A percentile compares a stretch with the other conserved stretches of the same genome.
Conservation (phyloP, 2,329 filamentous ascomycete species). For the Helicocarpus griseus region DNA sequence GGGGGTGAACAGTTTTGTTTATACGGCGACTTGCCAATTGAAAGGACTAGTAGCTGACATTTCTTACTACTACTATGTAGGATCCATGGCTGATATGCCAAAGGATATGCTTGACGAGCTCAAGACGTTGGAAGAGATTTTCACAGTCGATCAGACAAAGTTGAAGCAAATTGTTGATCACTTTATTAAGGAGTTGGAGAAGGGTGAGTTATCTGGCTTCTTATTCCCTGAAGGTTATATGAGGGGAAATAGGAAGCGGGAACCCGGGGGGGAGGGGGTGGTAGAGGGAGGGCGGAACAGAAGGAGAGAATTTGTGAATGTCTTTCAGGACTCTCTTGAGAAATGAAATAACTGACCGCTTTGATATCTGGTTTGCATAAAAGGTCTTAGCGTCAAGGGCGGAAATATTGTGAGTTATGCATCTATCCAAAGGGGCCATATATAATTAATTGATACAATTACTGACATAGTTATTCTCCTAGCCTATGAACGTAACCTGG, state of each 20-base stretch:
- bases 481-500: constrained; percentile 99
- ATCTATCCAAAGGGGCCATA: neutral
- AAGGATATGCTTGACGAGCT: constrained; percentile 76
- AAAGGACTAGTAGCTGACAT: neutral
- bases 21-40: neutral
- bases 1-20: neutral
- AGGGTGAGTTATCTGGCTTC: constrained; percentile 49
- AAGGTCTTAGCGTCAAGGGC: constrained; percentile 74
- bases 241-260: constrained; percentile 6
- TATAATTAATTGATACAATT: neutral
- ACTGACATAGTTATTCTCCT: constrained; percentile 13
- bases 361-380: constrained; percentile 2
- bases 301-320: neutral
- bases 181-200: constrained; percentile 78
- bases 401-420: constrained; percentile 70
- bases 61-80: constrained; percentile 36
- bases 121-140: constrained; percentile 69
- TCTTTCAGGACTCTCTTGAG: neutral
- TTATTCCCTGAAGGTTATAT: neutral
- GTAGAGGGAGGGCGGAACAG: neutral
- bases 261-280: too few species aligned
- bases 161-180: constrained; percentile 85
- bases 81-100: constrained; percentile 84
- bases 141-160: constrained; percentile 67
- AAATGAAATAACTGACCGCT: neutral